phyloP scores from a whole-genome alignment of 129 eudicot genomes.

The Sambucus nigra region DNA sequence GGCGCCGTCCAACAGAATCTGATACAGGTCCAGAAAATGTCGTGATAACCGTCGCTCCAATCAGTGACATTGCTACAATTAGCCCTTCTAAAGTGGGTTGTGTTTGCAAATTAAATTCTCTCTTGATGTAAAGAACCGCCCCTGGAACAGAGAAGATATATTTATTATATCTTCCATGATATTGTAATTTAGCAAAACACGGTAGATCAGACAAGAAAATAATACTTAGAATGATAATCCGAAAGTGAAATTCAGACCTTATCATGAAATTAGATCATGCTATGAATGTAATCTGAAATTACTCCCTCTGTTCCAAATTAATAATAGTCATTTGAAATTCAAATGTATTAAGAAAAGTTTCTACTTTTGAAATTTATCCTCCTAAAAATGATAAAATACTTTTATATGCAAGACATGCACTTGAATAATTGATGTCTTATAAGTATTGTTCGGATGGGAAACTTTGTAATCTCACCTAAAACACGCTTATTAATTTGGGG shows the following conservation, averaged over 20 bases:
- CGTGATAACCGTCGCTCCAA: conserved; percentile 89
- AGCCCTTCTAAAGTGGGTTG: conserved; percentile 72
- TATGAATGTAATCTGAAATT: neutral
- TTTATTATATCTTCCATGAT: neutral
- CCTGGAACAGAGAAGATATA: conserved; percentile 25
- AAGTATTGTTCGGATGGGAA: no score
- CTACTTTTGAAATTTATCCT: no score
- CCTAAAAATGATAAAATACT: no score
- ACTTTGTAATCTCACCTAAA: no score
- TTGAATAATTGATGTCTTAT: no score
- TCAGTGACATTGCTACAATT: conserved; percentile 74
- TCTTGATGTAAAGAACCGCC: conserved; percentile 68
- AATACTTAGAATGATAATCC: no score
- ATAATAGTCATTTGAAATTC: no score
- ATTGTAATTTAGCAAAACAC: neutral
- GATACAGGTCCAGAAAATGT: conserved; percentile 82
- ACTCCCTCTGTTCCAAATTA: no score
- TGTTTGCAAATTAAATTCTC: conserved; percentile 48
- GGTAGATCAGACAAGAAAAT: neutral
- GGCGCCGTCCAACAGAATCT: conserved; percentile 80
- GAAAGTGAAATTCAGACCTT: neutral
- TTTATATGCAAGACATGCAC: no score
- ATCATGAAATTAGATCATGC: neutral
- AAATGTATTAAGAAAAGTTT: no score
- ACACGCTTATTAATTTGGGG: no score